A percentile compares a stretch with the other conserved stretches of the same genome.
Evolutionary conservation across 176 grass and related monocot species (phyloP).

Genomic region (Calamus simplicifolius): DNA sequence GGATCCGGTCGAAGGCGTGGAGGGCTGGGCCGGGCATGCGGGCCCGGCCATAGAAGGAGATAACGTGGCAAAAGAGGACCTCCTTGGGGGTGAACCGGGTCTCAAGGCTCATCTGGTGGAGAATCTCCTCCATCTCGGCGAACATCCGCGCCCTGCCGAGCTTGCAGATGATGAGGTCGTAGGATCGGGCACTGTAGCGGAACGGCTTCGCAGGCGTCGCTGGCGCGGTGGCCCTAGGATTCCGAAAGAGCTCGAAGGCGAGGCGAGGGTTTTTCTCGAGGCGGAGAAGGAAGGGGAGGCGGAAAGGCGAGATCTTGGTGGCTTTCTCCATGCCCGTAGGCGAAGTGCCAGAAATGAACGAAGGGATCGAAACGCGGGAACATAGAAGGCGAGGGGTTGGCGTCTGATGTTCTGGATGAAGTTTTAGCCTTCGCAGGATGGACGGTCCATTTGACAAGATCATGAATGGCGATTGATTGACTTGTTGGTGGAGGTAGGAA

Average conservation of each 20-base stretch:
- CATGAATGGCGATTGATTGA: too few species aligned
- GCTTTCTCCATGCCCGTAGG: neutral
- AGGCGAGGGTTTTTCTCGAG: constrained; percentile 28
- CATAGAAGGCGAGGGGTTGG: too few species aligned
- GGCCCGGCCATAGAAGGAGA: constrained; percentile 46
- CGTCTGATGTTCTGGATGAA: too few species aligned
- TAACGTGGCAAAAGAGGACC: constrained; percentile 40
- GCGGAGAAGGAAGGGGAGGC: constrained; percentile 39
- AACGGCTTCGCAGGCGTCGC: neutral
- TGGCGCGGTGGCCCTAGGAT: neutral
- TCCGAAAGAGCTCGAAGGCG: constrained; percentile 44
- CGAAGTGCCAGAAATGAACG: neutral
- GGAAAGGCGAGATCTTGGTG: constrained; percentile 31
- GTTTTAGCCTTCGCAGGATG: too few species aligned
- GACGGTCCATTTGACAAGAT: too few species aligned
- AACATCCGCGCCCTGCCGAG: constrained; percentile 50
- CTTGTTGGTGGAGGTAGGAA: too few species aligned
- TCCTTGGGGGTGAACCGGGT: constrained; percentile 17
- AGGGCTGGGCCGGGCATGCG: constrained; percentile 23
- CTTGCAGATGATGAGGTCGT: constrained; percentile 54
- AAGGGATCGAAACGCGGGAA: neutral
- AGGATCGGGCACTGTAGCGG: constrained; percentile 31
- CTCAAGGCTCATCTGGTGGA: constrained; percentile 21
- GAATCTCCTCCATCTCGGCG: constrained; percentile 39
- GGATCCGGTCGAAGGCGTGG: constrained; percentile 37